These are phyloP conservation scores for Penicillium angulare DNA, from an alignment of 495 filamentous ascomycete species.

Conservation along the genomic window DNA sequence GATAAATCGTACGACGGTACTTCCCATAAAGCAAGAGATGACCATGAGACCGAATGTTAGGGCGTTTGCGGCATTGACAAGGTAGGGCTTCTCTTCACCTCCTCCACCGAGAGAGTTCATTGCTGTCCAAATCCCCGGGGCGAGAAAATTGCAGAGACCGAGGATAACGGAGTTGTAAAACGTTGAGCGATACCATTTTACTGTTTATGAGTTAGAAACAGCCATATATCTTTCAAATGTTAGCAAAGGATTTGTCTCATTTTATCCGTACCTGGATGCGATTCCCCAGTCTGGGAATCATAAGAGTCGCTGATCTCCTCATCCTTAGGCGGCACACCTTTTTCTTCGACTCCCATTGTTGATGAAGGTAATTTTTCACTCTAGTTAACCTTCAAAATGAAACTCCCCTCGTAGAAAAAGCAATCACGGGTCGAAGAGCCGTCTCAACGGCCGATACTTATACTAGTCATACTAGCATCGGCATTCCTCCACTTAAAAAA, in stretches of 20 bases:
- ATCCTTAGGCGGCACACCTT: slow-evolving; percentile 19
- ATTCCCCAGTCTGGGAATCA: not conserved
- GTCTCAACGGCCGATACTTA: no score
- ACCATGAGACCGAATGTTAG: slow-evolving; percentile 68
- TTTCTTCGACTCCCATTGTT: slow-evolving; percentile 20
- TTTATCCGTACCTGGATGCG: slow-evolving; percentile 32
- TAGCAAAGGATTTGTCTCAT: slow-evolving; percentile 1
- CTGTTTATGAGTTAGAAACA: slow-evolving; percentile 17
- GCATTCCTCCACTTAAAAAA: not conserved
- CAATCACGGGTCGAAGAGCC: no score
- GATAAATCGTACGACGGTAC: slow-evolving; percentile 54
- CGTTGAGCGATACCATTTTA: slow-evolving; percentile 64
- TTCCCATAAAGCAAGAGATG: slow-evolving; percentile 56
- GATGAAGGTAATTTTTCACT: not conserved
- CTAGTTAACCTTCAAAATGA: no score
- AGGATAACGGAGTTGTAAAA: slow-evolving; percentile 64
- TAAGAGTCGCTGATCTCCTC: slow-evolving; percentile 14
- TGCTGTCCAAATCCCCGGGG: slow-evolving; percentile 66
- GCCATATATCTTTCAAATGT: not conserved
- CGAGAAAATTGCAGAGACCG: slow-evolving; percentile 61
- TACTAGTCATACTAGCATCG: not conserved
- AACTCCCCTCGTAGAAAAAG: no score
- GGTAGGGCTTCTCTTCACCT: slow-evolving; percentile 58
- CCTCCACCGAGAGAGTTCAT: slow-evolving; percentile 71
- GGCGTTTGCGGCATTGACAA: slow-evolving; percentile 69